phyloP scores from a whole-genome alignment of 129 eudicot species.

The Artemisia tridentata region DNA sequence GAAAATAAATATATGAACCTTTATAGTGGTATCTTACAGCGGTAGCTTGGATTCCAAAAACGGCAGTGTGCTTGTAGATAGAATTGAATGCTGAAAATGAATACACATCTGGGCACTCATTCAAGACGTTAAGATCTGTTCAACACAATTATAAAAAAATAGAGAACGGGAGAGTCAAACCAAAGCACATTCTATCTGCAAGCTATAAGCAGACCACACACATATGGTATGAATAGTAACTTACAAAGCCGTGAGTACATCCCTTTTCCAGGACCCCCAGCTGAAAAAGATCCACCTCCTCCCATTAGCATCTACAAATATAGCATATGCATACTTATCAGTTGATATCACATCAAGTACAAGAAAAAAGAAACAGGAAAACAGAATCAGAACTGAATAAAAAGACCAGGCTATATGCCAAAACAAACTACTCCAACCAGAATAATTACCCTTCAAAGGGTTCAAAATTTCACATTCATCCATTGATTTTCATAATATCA shows the following conservation, averaged over 20 bases:
- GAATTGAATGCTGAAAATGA: slow-evolving; percentile 76
- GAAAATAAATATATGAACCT: background rate
- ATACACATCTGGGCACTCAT: slow-evolving; percentile 61
- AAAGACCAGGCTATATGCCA: too few species aligned
- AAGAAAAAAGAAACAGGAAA: background rate
- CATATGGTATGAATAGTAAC: slow-evolving; percentile 16
- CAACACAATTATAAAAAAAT: slow-evolving; percentile 17
- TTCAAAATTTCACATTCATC: too few species aligned
- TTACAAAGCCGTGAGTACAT: slow-evolving; percentile 96
- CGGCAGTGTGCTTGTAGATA: slow-evolving; percentile 59
- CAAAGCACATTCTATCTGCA: background rate
- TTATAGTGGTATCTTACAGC: slow-evolving; percentile 54
- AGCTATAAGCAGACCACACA: slow-evolving; percentile 1
- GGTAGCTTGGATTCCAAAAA: slow-evolving; percentile 84
- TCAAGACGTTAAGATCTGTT: slow-evolving; percentile 80
- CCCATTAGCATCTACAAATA: slow-evolving; percentile 86
- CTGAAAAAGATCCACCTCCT: slow-evolving; percentile 98
- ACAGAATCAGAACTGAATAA: background rate
- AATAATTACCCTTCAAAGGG: too few species aligned
- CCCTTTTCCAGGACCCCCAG: slow-evolving; percentile 99
- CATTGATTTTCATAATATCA: too few species aligned
- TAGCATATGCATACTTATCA: slow-evolving; percentile 8
- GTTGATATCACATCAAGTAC: slow-evolving; percentile 1
- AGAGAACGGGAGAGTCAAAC: slow-evolving; percentile 3
- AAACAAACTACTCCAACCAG: background rate